Evolutionary conservation across 2,329 filamentous ascomycete genomes (phyloP).

Genomic region (Pseudogymnoascus sp.): DNA sequence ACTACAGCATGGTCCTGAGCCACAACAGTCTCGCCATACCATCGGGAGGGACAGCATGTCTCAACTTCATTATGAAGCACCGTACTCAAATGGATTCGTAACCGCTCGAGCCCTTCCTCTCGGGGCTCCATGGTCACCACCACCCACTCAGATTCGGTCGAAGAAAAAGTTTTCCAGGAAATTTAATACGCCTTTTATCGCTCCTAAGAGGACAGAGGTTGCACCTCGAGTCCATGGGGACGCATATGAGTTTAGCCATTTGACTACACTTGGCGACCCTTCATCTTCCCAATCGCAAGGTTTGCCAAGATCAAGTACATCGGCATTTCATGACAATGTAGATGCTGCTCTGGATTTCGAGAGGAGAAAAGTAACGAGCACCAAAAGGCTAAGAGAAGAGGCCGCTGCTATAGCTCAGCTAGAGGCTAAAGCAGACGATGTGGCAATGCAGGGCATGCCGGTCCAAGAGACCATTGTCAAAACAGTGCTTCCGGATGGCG

Average conservation of each 20-base stretch:
- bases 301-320: neutral
- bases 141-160: neutral
- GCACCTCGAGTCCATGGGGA: neutral
- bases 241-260: neutral
- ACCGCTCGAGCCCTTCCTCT: neutral
- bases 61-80: neutral
- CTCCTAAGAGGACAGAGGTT: constrained; percentile 12
- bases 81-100: neutral
- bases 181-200: constrained; percentile 20
- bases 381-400: constrained; percentile 22
- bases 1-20: neutral
- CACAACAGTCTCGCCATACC: neutral
- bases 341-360: constrained; percentile 28
- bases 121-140: constrained; percentile 11
- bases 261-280: neutral
- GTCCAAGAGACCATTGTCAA: neutral
- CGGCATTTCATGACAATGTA: constrained; percentile 15
- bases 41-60: neutral
- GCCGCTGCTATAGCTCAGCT: neutral
- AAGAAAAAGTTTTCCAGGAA: constrained; percentile 8
- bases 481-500: constrained; percentile 19
- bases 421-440: neutral
- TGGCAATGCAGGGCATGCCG: neutral
- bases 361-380: constrained; percentile 23
- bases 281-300: neutral